Conservation (phyloP, 371 early-diverging fungal species). For the Mucor indicus region DNA sequence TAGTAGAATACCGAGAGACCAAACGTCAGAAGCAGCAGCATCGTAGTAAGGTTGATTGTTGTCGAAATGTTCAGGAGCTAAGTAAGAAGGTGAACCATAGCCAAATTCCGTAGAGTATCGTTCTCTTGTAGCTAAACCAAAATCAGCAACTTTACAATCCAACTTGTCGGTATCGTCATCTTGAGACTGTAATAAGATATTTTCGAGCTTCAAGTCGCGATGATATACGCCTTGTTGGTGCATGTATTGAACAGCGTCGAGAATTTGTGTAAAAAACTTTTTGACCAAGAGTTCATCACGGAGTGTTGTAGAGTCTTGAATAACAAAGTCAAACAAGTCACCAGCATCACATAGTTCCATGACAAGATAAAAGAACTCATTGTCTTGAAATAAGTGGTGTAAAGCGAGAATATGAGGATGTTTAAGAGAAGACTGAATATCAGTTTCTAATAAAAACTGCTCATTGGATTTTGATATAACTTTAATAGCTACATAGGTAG, state of each 20-base stretch:
- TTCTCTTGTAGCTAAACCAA: conserved; percentile 80
- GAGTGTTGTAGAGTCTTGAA: conserved; percentile 31
- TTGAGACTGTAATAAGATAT: conserved; percentile 55
- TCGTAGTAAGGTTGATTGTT: not conserved
- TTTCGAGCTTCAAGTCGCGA: conserved; percentile 81
- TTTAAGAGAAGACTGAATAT: conserved; percentile 63
- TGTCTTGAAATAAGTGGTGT: conserved; percentile 50
- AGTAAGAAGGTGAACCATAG: conserved; percentile 72
- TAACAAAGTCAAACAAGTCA: conserved; percentile 62
- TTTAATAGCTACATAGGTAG: conserved; percentile 71
- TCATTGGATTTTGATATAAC: conserved; percentile 65
- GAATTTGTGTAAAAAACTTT: conserved; percentile 49
- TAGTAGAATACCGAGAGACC: conserved; percentile 76
- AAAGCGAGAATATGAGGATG: conserved; percentile 70
- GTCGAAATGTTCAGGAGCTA: conserved; percentile 63
- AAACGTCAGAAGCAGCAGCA: conserved; percentile 69
- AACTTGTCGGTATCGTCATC: conserved; percentile 37
- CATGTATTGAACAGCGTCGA: conserved; percentile 54
- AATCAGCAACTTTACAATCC: conserved; percentile 77
- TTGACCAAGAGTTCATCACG: conserved; percentile 39
- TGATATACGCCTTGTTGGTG: conserved; percentile 62
- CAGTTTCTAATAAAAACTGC: conserved; percentile 71
- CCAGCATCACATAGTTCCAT: conserved; percentile 67
- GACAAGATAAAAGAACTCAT: conserved; percentile 51
- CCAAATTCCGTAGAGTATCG: conserved; percentile 71